These are phyloP conservation scores for Myrmaecium sp. DNA, from an alignment of 2,329 filamentous ascomycete species.

Conservation along the genomic window DNA sequence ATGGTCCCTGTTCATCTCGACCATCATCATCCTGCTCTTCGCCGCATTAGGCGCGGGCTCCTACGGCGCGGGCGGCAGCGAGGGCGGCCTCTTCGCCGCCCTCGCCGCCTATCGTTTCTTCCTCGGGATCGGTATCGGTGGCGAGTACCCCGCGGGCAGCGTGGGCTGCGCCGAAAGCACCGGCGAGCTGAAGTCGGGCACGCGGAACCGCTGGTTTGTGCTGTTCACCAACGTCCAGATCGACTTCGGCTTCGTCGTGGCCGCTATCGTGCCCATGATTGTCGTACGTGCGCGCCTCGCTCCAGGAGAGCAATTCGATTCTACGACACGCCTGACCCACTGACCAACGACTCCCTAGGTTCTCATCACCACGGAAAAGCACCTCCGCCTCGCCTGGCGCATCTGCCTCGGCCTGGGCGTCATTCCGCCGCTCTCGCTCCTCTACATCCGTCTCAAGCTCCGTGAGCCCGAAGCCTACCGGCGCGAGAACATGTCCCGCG, in stretches of 20 bases:
- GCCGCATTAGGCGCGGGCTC: constrained; percentile 62
- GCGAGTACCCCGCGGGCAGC: constrained; percentile 67
- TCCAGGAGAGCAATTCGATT: neutral
- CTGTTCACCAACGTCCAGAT: constrained; percentile 83
- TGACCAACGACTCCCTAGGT: constrained; percentile 23
- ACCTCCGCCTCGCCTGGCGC: constrained; percentile 65
- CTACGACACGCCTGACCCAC: neutral
- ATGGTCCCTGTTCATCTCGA: constrained; percentile 65
- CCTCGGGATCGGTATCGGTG: constrained; percentile 52
- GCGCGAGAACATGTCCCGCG: constrained; percentile 29
- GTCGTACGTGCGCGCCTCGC: constrained; percentile 23
- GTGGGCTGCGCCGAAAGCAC: constrained; percentile 74
- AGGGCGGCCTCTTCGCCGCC: constrained; percentile 57
- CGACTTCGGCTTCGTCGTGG: constrained; percentile 67
- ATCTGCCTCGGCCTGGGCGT: constrained; percentile 47
- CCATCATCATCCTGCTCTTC: constrained; percentile 70
- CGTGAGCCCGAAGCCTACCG: constrained; percentile 37
- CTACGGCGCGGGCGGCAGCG: constrained; percentile 54
- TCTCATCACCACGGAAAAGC: constrained; percentile 34
- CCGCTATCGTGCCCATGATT: constrained; percentile 59
- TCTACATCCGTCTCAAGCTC: constrained; percentile 41
- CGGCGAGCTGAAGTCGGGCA: constrained; percentile 62
- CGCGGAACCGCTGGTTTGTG: constrained; percentile 67
- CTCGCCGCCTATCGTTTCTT: constrained; percentile 77
- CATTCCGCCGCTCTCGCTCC: constrained; percentile 33